phyloP scores from a whole-genome alignment of 2,329 filamentous ascomycete species.

The Tolypocladium album region DNA sequence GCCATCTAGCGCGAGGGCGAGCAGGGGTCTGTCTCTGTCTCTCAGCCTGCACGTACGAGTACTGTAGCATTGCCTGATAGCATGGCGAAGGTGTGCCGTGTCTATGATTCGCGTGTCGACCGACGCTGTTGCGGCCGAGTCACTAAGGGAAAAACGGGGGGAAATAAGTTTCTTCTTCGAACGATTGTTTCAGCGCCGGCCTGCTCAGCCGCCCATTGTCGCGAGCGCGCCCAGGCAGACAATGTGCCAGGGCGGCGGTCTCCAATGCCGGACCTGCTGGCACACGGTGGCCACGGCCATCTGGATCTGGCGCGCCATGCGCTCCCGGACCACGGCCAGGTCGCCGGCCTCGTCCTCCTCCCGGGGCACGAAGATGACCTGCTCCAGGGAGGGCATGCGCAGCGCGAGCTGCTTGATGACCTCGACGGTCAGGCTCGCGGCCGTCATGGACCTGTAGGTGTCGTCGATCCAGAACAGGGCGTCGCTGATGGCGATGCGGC shows the following conservation, averaged over 20 bases:
- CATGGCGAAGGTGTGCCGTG: background rate
- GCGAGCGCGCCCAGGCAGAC: conserved; percentile 17
- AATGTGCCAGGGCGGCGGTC: conserved; percentile 26
- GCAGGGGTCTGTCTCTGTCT: background rate
- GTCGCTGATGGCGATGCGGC: conserved; percentile 34
- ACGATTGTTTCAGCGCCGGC: background rate
- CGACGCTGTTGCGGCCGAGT: background rate
- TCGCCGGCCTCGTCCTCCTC: conserved; percentile 21
- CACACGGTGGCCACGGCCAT: conserved; percentile 22
- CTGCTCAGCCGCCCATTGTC: conserved; percentile 4
- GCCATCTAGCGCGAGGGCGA: background rate
- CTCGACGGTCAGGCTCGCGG: conserved; percentile 27
- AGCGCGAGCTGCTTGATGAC: conserved; percentile 25
- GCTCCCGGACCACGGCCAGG: conserved; percentile 18
- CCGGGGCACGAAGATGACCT: conserved; percentile 32
- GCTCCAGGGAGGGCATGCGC: conserved; percentile 27
- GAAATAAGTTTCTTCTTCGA: background rate
- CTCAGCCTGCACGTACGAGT: background rate
- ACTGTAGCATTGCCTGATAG: background rate
- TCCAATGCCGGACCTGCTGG: conserved; percentile 18
- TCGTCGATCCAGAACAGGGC: conserved; percentile 27
- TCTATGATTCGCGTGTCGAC: background rate
- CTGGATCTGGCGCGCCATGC: conserved; percentile 25
- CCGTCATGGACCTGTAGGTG: conserved; percentile 25
- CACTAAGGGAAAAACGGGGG: background rate